Conservation (phyloP, 441 rosid genomes). For the Brassica balearica region DNA sequence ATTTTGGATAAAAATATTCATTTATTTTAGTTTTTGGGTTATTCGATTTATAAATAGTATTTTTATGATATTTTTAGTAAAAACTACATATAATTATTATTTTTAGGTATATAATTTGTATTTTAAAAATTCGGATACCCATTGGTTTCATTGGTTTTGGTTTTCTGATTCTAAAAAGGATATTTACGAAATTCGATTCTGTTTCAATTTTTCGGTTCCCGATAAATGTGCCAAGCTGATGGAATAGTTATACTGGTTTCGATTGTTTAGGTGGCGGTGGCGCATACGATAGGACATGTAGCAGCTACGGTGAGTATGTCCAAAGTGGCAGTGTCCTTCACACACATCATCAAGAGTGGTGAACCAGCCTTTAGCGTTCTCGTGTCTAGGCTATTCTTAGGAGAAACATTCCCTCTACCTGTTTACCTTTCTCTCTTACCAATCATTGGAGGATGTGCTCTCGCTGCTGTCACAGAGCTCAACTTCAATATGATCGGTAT, state of each 20-base stretch:
- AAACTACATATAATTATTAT: too few species aligned
- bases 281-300: slow-evolving; percentile 95
- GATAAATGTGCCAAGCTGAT: background rate
- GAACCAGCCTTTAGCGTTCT: slow-evolving; percentile 93
- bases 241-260: background rate
- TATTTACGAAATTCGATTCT: too few species aligned
- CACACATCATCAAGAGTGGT: slow-evolving; percentile 92
- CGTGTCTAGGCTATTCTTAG: slow-evolving; percentile 75
- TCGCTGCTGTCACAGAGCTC: slow-evolving; percentile 88
- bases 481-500: slow-evolving; percentile 91
- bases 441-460: slow-evolving; percentile 94
- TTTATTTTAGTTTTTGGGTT: too few species aligned
- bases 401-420: slow-evolving; percentile 73
- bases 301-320: slow-evolving; percentile 99
- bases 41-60: too few species aligned
- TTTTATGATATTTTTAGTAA: too few species aligned
- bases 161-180: too few species aligned
- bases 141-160: too few species aligned
- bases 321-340: slow-evolving; percentile 94
- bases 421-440: slow-evolving; percentile 87
- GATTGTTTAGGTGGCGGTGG: slow-evolving; percentile 80
- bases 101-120: too few species aligned
- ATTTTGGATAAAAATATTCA: too few species aligned
- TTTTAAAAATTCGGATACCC: too few species aligned
- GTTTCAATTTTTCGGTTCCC: background rate